Percentiles rank a stretch among this genome's conserved stretches.
Evolutionary conservation across 441 rosid species (phyloP).

Genomic region (Eruca vesicaria): DNA sequence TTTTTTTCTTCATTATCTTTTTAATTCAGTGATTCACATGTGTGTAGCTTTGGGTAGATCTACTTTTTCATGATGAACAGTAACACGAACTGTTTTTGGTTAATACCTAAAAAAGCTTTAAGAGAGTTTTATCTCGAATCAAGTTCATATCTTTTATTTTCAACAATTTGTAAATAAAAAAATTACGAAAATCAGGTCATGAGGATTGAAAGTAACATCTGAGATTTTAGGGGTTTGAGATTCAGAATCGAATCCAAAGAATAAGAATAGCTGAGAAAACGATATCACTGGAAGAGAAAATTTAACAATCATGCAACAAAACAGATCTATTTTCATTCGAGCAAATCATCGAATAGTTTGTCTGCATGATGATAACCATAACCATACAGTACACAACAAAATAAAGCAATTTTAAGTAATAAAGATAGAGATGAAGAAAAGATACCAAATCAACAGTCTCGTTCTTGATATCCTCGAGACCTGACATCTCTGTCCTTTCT

Average conservation of each 20-base stretch:
- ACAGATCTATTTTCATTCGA: slow-evolving; percentile 23
- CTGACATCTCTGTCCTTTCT: slow-evolving; percentile 25
- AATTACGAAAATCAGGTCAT: background rate
- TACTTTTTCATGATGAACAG: slow-evolving; percentile 28
- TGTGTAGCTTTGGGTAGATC: slow-evolving; percentile 22
- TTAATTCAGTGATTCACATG: slow-evolving; percentile 18
- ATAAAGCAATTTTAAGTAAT: background rate
- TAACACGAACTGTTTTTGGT: background rate
- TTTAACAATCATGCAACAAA: slow-evolving; percentile 18
- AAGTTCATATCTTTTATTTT: background rate
- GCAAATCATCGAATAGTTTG: slow-evolving; percentile 33
- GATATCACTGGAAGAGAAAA: background rate
- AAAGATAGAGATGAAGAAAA: background rate
- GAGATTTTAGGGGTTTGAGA: background rate
- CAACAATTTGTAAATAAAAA: background rate
- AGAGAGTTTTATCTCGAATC: background rate
- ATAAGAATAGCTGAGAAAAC: background rate
- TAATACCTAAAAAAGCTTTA: background rate
- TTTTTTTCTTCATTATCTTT: background rate
- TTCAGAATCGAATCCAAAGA: slow-evolving; percentile 23
- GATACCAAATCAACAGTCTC: slow-evolving; percentile 44
- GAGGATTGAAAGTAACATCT: background rate
- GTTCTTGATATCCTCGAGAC: slow-evolving; percentile 44
- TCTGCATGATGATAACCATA: background rate
- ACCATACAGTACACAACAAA: background rate